Evolutionary conservation across 1,284 basidiomycete species (phyloP).

Genomic region (Ceratobasidium theobromae): DNA sequence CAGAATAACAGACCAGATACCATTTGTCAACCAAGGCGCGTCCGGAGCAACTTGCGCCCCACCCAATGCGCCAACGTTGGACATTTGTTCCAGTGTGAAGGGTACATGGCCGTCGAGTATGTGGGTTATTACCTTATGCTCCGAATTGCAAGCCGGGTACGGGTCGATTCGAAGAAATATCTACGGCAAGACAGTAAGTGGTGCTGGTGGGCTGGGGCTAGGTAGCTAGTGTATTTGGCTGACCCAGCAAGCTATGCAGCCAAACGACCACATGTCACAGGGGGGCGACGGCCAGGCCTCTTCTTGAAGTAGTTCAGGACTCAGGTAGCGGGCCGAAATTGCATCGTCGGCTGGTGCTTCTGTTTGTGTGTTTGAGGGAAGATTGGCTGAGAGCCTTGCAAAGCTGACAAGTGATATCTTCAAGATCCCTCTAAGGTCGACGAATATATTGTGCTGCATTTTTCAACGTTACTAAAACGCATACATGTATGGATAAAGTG

Average conservation of each 20-base stretch:
- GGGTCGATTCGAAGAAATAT: neutral
- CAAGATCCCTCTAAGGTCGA: neutral
- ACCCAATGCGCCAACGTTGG: neutral
- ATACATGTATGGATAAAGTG: neutral
- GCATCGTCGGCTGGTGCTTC: neutral
- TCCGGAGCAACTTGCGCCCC: neutral
- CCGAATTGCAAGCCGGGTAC: neutral
- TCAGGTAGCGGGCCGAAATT: slow-evolving; percentile 1
- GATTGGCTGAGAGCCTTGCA: neutral
- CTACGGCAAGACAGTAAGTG: neutral
- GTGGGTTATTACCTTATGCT: neutral
- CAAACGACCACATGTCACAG: slow-evolving; percentile 20
- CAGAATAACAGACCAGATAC: neutral
- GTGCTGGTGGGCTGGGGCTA: too few relatives aligned
- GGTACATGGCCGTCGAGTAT: neutral
- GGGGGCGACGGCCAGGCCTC: neutral
- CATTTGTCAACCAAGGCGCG: neutral
- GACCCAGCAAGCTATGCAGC: slow-evolving; percentile 7
- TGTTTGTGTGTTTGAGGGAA: neutral
- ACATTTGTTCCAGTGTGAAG: neutral
- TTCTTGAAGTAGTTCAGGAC: slow-evolving; percentile 16
- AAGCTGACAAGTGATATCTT: slow-evolving; percentile 9
- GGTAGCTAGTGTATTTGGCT: too few relatives aligned
- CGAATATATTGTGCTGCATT: neutral
- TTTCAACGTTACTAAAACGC: neutral